A percentile compares a stretch with the other conserved stretches of the same genome.
These are phyloP conservation scores for Hyaloscypha finlandica DNA, from an alignment of 495 filamentous ascomycete species.

Conservation along the genomic window DNA sequence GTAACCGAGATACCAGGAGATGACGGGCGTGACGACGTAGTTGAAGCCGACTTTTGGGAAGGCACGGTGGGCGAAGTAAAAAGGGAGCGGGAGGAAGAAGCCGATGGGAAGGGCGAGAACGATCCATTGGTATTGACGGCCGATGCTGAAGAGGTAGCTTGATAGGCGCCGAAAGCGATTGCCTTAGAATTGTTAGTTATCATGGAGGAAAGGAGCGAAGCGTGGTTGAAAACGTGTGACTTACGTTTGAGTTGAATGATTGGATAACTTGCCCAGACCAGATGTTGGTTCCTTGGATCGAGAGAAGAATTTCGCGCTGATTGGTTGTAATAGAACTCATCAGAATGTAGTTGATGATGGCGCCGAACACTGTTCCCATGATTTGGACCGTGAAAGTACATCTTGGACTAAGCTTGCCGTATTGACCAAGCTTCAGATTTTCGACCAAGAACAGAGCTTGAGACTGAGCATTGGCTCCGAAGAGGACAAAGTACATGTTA, in stretches of 20 bases:
- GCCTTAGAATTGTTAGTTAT: slow-evolving; percentile 25
- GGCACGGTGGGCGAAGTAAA: slow-evolving; percentile 33
- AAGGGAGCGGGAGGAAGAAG: slow-evolving; percentile 39
- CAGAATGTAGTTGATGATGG: slow-evolving; percentile 47
- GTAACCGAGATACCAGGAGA: slow-evolving; percentile 38
- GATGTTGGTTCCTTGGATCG: slow-evolving; percentile 44
- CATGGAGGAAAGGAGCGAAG: neutral
- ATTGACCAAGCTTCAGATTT: slow-evolving; percentile 44
- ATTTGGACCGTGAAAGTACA: slow-evolving; percentile 49
- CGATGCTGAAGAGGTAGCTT: slow-evolving; percentile 42
- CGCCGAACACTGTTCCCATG: slow-evolving; percentile 47
- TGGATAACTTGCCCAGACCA: slow-evolving; percentile 52
- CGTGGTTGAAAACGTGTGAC: neutral
- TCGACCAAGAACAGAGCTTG: slow-evolving; percentile 38
- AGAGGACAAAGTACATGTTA: slow-evolving; percentile 35
- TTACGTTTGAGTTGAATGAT: slow-evolving; percentile 35
- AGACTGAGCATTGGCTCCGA: slow-evolving; percentile 39
- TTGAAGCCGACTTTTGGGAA: slow-evolving; percentile 27
- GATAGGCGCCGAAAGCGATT: slow-evolving; percentile 45
- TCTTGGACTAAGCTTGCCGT: slow-evolving; percentile 37
- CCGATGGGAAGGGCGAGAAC: slow-evolving; percentile 37
- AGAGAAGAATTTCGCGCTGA: slow-evolving; percentile 39
- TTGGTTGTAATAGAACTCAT: slow-evolving; percentile 45
- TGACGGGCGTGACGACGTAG: slow-evolving; percentile 39
- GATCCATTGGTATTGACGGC: slow-evolving; percentile 37